Evolutionary conservation across 176 grass and related monocot genomes (phyloP), one percentile per base, ranked within the genome.

Genomic region (Carex scoparia): DNA sequence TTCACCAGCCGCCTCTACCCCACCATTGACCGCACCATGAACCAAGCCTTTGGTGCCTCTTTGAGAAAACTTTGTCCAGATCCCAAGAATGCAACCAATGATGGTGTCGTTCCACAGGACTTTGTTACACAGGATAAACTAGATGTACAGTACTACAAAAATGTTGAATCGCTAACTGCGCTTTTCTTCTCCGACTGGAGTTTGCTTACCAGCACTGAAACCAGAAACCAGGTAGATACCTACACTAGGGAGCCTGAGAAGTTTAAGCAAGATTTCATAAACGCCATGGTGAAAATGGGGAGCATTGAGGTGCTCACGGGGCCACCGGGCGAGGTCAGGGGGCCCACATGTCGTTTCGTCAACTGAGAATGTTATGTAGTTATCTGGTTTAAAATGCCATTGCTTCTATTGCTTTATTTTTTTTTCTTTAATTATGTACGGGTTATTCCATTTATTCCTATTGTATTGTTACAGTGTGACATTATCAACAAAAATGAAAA

Each of bases 131-230:
- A 84, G 0, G 5, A 75, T 16, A 58, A 1, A 1, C 23, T 89
- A 11, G 71, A 89, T 80, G 64, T 38, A 59, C 90, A 89, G 65
- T 91, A 91, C 87, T 91, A 92, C 87, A 84, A 69, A 35, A 89
- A 92, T 64, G 84, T 92, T 14, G 66, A 81, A 32, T 61, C 72
- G 0, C 81, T 67, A 12, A 61, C 7, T 11, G 90, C 79, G 19
- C 85, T 92, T 35, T 92, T 92, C 84, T 86, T 79, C 1, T 87
- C 90, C 1, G 87, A 92, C 38, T 82, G 81, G 56, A 57, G 75
- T 10, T 84, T 92, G 0, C 12, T 87, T 1, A 33, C 86, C 5
- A 76, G 87, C 40, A 2, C 33, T 4, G 81, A 4, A 16, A 92
- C 90, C 0, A 16, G 11, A 0, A 69, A 40, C 1, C 32, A 83